A percentile compares a stretch with the other conserved stretches of the same genome.
phyloP scores from a whole-genome alignment of 2,329 filamentous ascomycete genomes.

The Colletotrichum eremochloae region DNA sequence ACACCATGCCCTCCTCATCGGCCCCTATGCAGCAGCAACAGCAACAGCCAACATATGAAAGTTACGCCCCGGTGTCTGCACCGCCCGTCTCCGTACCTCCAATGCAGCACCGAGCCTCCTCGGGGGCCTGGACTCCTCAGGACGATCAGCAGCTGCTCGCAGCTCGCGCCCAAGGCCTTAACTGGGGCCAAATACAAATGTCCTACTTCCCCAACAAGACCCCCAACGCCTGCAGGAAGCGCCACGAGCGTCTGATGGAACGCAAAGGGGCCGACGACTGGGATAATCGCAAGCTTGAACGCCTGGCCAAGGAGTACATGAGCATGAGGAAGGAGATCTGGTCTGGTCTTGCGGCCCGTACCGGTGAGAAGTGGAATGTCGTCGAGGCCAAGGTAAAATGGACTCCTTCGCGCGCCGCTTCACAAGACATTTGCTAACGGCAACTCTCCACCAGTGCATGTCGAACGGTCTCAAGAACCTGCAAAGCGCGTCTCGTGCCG shows the following conservation, averaged over 20 bases:
- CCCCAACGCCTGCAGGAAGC: conserved; percentile 88
- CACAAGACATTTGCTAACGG: conserved; percentile 33
- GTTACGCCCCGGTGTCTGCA: conserved; percentile 52
- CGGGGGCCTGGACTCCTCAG: conserved; percentile 77
- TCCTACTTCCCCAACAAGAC: conserved; percentile 83
- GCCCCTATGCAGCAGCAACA: conserved; percentile 52
- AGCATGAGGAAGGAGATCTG: conserved; percentile 85
- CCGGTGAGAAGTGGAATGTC: conserved; percentile 87
- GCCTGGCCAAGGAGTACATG: conserved; percentile 84
- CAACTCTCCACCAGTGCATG: conserved; percentile 73
- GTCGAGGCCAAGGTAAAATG: conserved; percentile 71
- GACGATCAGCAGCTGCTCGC: conserved; percentile 81
- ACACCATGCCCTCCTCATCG: conserved; percentile 53
- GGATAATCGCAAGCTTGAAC: conserved; percentile 81
- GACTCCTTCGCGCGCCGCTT: conserved; percentile 1
- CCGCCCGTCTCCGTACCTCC: conserved; percentile 52
- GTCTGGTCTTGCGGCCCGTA: conserved; percentile 77
- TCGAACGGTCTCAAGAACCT: conserved; percentile 86
- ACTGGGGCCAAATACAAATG: conserved; percentile 85
- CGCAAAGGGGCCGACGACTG: conserved; percentile 81
- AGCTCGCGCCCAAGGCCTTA: conserved; percentile 80
- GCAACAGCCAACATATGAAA: conserved; percentile 52
- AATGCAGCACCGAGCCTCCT: conserved; percentile 67
- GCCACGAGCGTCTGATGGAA: conserved; percentile 87
- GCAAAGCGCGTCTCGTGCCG: conserved; percentile 76